Conservation (phyloP, 495 filamentous ascomycete species). For the Podospora conica region DNA sequence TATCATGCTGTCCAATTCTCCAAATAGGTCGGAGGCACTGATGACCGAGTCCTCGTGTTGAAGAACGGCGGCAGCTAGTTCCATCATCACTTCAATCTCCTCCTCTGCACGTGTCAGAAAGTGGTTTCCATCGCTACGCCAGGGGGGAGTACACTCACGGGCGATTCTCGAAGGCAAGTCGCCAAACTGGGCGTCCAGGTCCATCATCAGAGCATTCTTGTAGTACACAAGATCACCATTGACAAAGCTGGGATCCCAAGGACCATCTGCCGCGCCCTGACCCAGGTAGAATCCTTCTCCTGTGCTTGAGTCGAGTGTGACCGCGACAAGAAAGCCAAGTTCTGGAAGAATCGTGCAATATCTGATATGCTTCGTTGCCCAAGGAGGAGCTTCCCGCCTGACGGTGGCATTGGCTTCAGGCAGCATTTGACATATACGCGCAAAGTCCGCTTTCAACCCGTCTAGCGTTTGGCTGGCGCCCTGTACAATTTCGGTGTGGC, state of each 20-base stretch:
- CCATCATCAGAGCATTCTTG: conserved; percentile 78
- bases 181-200: conserved; percentile 75
- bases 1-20: conserved; percentile 82
- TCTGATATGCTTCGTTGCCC: conserved; percentile 46
- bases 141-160: conserved; percentile 43
- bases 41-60: conserved; percentile 62
- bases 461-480: conserved; percentile 76
- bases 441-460: conserved; percentile 66
- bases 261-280: conserved; percentile 43
- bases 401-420: conserved; percentile 58
- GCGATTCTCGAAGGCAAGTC: conserved; percentile 80
- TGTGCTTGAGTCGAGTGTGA: conserved; percentile 56
- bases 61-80: conserved; percentile 65
- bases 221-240: conserved; percentile 73
- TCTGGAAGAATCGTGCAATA: conserved; percentile 82
- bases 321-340: conserved; percentile 80
- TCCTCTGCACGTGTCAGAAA: conserved; percentile 49
- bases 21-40: conserved; percentile 66
- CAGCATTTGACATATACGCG: conserved; percentile 69
- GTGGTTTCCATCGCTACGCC: background rate
- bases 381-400: conserved; percentile 54
- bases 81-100: conserved; percentile 85
- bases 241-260: conserved; percentile 75
- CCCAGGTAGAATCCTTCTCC: conserved; percentile 64
- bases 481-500: conserved; percentile 64